Percentiles rank a stretch among this genome's conserved stretches.
These are phyloP conservation scores for Isatis lusitanica DNA, from an alignment of 441 rosid species.

Conservation along the genomic window DNA sequence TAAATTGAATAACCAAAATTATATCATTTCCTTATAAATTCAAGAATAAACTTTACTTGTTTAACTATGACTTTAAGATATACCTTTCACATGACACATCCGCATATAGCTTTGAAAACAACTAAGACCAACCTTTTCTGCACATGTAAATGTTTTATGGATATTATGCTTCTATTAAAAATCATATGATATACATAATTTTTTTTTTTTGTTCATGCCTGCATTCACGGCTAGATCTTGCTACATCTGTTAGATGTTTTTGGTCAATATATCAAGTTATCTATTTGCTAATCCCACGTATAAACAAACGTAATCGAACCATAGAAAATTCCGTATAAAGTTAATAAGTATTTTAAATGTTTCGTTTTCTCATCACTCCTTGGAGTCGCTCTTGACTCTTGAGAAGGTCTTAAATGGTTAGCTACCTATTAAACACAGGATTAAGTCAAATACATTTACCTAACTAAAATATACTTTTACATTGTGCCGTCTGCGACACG, in stretches of 20 bases:
- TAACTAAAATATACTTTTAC: neutral
- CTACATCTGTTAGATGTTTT: conserved; percentile 14
- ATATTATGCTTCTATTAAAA: neutral
- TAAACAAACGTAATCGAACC: neutral
- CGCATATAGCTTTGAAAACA: conserved; percentile 20
- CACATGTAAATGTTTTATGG: conserved; percentile 29
- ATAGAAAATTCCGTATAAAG: neutral
- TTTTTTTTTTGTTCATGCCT: conserved; percentile 4
- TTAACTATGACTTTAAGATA: conserved; percentile 31
- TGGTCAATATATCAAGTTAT: neutral
- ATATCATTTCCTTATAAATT: neutral
- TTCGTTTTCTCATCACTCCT: neutral
- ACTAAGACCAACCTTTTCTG: conserved; percentile 32
- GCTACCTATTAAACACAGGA: neutral
- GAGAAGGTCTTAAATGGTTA: neutral
- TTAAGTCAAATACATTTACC: neutral
- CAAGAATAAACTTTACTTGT: neutral
- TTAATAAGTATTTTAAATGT: neutral
- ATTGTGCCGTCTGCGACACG: conserved; percentile 7
- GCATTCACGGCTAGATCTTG: conserved; percentile 21
- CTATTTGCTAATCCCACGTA: neutral
- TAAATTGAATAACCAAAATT: neutral
- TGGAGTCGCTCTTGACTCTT: neutral
- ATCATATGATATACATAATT: neutral
- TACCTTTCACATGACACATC: conserved; percentile 37